Conservation (phyloP, 23 red algal species). For the Cyanidium caldarium region DNA sequence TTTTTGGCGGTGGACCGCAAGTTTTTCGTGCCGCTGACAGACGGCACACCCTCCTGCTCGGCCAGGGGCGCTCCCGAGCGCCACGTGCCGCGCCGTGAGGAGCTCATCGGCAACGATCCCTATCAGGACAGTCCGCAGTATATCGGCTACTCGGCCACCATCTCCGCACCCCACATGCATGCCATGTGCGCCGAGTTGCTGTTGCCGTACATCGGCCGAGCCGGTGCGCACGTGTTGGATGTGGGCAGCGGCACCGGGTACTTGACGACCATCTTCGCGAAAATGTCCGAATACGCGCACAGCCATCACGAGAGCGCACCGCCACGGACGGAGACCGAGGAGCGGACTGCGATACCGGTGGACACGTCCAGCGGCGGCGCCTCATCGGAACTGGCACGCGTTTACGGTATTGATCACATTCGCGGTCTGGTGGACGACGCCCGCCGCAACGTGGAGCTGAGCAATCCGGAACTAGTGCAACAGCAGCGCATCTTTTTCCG, state of each 20-base stretch:
- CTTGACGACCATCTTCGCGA: slow-evolving; percentile 7
- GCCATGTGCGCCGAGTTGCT: slow-evolving; percentile 60
- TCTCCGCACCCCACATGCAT: slow-evolving; percentile 87
- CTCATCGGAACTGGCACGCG: slow-evolving; percentile 18
- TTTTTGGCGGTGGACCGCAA: slow-evolving; percentile 45
- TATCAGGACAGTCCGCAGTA: slow-evolving; percentile 60
- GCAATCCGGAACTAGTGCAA: background rate
- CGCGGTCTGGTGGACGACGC: slow-evolving; percentile 26
- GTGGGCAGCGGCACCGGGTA: slow-evolving; percentile 68
- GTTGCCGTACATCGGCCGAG: slow-evolving; percentile 7
- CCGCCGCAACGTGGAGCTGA: slow-evolving; percentile 14
- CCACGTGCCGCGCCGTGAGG: background rate
- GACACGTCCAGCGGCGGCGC: slow-evolving; percentile 27
- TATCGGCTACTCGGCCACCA: slow-evolving; percentile 53
- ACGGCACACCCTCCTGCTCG: too few species aligned
- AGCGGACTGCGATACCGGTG: background rate
- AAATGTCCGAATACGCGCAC: background rate
- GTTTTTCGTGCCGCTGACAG: slow-evolving; percentile 27
- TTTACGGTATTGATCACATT: slow-evolving; percentile 61
- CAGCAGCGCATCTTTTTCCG: background rate
- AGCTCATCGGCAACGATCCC: slow-evolving; percentile 9
- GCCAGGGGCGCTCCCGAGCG: background rate
- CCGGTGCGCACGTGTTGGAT: slow-evolving; percentile 37
- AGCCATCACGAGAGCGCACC: background rate
- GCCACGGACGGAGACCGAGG: background rate